Percentiles rank a stretch among this genome's conserved stretches.
These are phyloP conservation scores for Fraxinus xanthoxyloides DNA, from an alignment of 305 asterid genomes.

Conservation along the genomic window DNA sequence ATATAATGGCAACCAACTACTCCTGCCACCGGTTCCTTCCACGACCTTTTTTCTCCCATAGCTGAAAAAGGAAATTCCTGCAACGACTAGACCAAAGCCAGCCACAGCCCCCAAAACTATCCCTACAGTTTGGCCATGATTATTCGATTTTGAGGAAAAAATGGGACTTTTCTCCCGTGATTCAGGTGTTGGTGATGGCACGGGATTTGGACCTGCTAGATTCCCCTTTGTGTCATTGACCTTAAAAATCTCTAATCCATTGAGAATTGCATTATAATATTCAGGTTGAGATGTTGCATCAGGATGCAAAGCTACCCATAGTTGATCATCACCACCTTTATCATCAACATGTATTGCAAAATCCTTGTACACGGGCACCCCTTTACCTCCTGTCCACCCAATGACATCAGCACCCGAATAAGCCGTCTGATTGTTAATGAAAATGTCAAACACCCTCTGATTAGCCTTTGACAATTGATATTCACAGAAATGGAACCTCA, in stretches of 20 bases:
- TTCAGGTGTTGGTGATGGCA: not conserved
- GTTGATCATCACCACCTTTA: not conserved
- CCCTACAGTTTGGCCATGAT: constrained; percentile 14
- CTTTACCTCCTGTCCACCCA: constrained; percentile 10
- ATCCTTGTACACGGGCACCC: constrained; percentile 22
- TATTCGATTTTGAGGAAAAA: constrained; percentile 1
- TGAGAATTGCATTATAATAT: constrained; percentile 24
- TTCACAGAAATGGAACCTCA: constrained; percentile 33
- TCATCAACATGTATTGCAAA: constrained; percentile 13
- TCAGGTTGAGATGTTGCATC: not conserved
- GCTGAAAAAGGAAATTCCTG: not conserved
- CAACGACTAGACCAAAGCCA: constrained; percentile 10
- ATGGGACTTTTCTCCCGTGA: not conserved
- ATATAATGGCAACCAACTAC: constrained; percentile 30
- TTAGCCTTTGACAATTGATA: not conserved
- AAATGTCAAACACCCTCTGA: constrained; percentile 23
- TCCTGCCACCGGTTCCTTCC: not conserved
- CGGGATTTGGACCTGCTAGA: constrained; percentile 25
- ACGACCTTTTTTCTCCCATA: not conserved
- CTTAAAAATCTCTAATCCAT: constrained; percentile 33
- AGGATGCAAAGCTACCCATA: constrained; percentile 27
- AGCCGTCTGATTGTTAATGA: constrained; percentile 21
- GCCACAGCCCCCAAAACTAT: constrained; percentile 18
- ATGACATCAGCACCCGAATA: constrained; percentile 19
- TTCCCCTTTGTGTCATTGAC: constrained; percentile 18